These are phyloP conservation scores for Guyanaporus albipodus DNA, from an alignment of 768 basidiomycete genomes.

Conservation along the genomic window DNA sequence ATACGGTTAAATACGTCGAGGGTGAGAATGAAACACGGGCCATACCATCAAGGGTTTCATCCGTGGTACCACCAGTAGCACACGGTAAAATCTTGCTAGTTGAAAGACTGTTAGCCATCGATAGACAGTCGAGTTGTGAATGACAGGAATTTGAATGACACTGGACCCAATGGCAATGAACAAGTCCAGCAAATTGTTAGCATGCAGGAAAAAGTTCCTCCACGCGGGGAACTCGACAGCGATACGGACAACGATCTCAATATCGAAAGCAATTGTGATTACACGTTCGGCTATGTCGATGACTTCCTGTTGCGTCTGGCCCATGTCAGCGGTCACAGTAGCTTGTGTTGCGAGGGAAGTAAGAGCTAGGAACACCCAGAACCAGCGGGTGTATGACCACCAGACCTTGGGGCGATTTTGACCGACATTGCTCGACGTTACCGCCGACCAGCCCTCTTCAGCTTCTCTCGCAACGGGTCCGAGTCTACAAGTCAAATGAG, in stretches of 20 bases:
- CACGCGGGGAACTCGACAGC: conserved; percentile 73
- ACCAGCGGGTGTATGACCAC: conserved; percentile 57
- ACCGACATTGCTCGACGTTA: conserved; percentile 39
- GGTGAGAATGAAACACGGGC: background rate
- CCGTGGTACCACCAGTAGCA: conserved; percentile 83
- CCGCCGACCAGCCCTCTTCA: conserved; percentile 59
- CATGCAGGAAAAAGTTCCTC: conserved; percentile 64
- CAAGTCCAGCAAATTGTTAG: conserved; percentile 69
- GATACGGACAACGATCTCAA: conserved; percentile 80
- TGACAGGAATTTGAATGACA: conserved; percentile 80
- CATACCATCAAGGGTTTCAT: conserved; percentile 82
- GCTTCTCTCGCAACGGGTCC: conserved; percentile 45
- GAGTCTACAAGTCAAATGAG: conserved; percentile 27
- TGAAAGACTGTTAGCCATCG: conserved; percentile 91
- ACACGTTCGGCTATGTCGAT: conserved; percentile 67
- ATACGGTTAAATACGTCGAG: conserved; percentile 3
- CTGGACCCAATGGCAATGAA: conserved; percentile 69
- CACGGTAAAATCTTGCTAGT: conserved; percentile 83
- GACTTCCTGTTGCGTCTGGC: conserved; percentile 41
- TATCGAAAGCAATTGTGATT: conserved; percentile 79
- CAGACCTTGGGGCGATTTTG: conserved; percentile 51
- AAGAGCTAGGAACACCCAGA: conserved; percentile 74
- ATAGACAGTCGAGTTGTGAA: conserved; percentile 61
- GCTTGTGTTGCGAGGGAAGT: conserved; percentile 71
- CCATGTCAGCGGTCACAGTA: conserved; percentile 52